Conservation (phyloP, 805 yeast species). For the Ascoidea rubescens region DNA sequence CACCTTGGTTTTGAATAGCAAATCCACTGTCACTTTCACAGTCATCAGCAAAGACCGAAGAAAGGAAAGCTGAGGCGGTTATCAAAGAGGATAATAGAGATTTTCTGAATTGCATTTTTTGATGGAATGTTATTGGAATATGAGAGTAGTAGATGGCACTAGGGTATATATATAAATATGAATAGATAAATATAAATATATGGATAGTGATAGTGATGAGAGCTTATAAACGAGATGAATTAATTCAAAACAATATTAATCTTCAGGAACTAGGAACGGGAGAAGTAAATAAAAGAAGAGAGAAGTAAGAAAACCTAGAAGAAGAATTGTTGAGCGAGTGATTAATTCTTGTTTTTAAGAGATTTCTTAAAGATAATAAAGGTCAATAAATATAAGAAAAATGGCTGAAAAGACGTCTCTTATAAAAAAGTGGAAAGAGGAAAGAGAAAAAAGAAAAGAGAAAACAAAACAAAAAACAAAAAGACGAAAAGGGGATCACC, state of each 20-base stretch:
- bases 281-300: neutral
- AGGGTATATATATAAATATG: no score
- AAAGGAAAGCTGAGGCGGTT: conserved; percentile 12
- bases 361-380: neutral
- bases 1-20: conserved; percentile 32
- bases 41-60: conserved; percentile 5
- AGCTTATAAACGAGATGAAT: no score
- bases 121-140: neutral
- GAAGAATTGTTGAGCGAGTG: conserved; percentile 2
- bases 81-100: conserved; percentile 6
- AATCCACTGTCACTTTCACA: conserved; percentile 6
- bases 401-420: no score
- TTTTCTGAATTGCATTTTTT: conserved; percentile 8
- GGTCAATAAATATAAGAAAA: conserved; percentile 6
- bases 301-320: neutral
- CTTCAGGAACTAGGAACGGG: no score
- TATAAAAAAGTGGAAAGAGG: neutral
- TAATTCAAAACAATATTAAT: no score
- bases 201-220: no score
- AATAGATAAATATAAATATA: no score
- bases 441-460: neutral
- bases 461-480: neutral
- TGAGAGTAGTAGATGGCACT: no score
- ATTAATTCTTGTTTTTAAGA: conserved; percentile 1
- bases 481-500: conserved; percentile 9